phyloP scores from a whole-genome alignment of 768 basidiomycete species.

The Postia placenta region DNA sequence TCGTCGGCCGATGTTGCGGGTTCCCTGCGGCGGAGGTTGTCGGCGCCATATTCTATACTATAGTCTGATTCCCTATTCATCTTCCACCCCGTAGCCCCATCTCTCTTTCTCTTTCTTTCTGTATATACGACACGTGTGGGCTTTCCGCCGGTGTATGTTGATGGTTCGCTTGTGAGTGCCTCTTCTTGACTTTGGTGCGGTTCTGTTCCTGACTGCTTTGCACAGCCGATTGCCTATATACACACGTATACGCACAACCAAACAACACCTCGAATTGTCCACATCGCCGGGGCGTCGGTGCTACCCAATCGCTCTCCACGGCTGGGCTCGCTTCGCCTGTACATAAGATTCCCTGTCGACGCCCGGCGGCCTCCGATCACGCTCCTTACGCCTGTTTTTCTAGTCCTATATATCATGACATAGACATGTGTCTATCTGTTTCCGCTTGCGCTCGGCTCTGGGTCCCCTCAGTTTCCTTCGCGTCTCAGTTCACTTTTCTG shows the following conservation, averaged over 20 bases:
- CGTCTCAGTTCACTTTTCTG: neutral
- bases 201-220: neutral
- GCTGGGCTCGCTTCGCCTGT: slow-evolving; percentile 1
- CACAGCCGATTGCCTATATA: slow-evolving; percentile 2
- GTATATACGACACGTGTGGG: slow-evolving; percentile 1
- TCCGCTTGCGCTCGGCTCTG: neutral
- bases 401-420: slow-evolving; percentile 2
- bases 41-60: slow-evolving; percentile 2
- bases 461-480: neutral
- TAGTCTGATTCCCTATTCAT: neutral
- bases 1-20: neutral
- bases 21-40: neutral
- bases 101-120: neutral
- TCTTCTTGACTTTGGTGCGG: neutral
- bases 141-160: slow-evolving; percentile 14
- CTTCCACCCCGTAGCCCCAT: neutral
- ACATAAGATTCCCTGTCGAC: slow-evolving; percentile 2
- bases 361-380: neutral
- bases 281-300: neutral
- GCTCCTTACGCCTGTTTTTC: slow-evolving; percentile 1
- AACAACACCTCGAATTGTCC: neutral
- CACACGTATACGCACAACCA: slow-evolving; percentile 2
- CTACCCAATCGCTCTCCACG: neutral
- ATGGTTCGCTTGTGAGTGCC: slow-evolving; percentile 15
- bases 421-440: neutral